Base-by-base conservation (phyloP, 139 green algal genomes). In the Closterium sp. region DNA sequence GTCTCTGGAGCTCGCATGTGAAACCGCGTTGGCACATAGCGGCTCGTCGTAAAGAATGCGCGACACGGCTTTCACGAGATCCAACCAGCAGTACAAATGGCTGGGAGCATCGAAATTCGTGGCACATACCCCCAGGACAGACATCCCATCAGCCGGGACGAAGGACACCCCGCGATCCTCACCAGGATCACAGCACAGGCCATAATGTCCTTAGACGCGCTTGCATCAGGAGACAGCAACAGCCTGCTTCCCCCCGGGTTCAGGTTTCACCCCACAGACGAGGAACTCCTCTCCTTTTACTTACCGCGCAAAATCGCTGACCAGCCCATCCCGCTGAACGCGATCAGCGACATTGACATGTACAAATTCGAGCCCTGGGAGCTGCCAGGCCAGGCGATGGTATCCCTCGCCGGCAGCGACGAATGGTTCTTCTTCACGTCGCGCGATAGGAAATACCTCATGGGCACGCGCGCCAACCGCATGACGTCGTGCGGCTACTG, bases 321-420 rank as follows among this genome's bases (percentile, higher is more conserved):
- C 84, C 31, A 87, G 32, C 84, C 31, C 84, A 87, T 87, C 32
- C 31, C 31, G 31, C 31, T 87, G 84, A 87, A 87, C 32, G 84
- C 32, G 31, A 87, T 87, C 10, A 23, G 84, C 31, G 84, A 87
- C 31, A 87, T 87, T 87, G 84, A 87, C 10, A 87, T 87, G 32
- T 87, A 87, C 84, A 23, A 23, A 34, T 87, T 35, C 84, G 84
- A 87, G 25, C 84, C 84, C 32, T 87, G 84, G 84, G 84, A 87
- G 10, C 84, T 87, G 23, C 84, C 84, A 34, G 84, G 84, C 23
- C 21, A 33, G 84, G 33, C 84, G 10, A 76, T 76, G 55, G 16
- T 76, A 19, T 76, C 55, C 1, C 55, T 76, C 25, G 4, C 2
- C 10, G 84, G 25, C 21, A 34, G 32, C 10, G 31, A 87, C 12